Evolutionary conservation across 257 asterid genomes (phyloP).

Genomic region (Plantago ovata): DNA sequence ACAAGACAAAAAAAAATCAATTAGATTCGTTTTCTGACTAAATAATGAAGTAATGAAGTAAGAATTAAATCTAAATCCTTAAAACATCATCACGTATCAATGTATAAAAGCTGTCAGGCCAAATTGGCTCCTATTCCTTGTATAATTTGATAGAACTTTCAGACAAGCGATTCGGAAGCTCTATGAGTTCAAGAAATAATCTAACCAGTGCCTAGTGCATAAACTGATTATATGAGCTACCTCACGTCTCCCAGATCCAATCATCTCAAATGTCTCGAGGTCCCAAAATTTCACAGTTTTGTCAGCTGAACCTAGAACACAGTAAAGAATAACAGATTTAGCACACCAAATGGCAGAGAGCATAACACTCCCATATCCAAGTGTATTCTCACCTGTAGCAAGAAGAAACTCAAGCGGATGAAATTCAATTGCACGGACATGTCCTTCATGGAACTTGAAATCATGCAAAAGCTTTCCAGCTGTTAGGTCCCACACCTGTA

Average conservation of each 20-base stretch:
- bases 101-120: neutral
- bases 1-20: constrained; percentile 18
- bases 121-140: constrained; percentile 10
- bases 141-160: constrained; percentile 4
- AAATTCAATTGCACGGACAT: constrained; percentile 83
- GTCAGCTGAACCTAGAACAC: constrained; percentile 89
- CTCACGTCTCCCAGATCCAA: constrained; percentile 93
- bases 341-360: constrained; percentile 11
- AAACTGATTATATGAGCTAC: constrained; percentile 34
- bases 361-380: constrained; percentile 12
- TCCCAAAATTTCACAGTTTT: constrained; percentile 97
- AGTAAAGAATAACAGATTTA: constrained; percentile 5
- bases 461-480: constrained; percentile 98
- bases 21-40: too few species aligned
- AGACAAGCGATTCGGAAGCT: constrained; percentile 5
- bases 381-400: constrained; percentile 70
- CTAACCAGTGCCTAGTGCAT: neutral
- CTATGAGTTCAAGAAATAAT: constrained; percentile 3
- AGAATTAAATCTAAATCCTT: too few species aligned
- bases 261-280: constrained; percentile 98
- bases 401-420: constrained; percentile 96
- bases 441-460: constrained; percentile 94
- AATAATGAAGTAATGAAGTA: too few species aligned
- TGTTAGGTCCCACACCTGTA: constrained; percentile 97
- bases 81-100: neutral